Evolutionary conservation across 208 protist species (phyloP), one percentile per base, ranked within the genome.

Genomic region (Trypanosoma scelopori): DNA sequence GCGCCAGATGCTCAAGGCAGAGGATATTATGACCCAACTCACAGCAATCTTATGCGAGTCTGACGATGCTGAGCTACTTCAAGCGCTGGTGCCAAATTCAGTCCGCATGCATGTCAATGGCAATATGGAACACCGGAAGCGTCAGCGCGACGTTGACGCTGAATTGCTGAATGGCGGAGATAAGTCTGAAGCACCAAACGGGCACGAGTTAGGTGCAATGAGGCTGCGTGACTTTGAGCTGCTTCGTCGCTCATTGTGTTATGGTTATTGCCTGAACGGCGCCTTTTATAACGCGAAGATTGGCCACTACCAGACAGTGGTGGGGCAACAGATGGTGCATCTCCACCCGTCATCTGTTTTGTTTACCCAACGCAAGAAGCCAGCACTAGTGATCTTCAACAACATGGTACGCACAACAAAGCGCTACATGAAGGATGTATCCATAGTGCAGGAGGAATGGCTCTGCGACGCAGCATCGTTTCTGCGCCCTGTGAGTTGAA

Each of bases 391-490:
- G 1, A 52, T 97, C 12, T 97, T 94, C 67, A 88, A 91, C 75
- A 92, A 77, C 52, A 83, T 97, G 11, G 87, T 97, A 22, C 84
- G 82, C 27, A 97, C 92, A 7, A 94, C 84, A 20, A 93, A 92
- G 68, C 78, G 82, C 35, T 97, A 93, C 77, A 95, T 97, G 85
- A 92, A 93, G 62, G 87, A 95, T 60, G 80, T 97, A 5, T 87
- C 87, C 0, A 85, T 94, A 16, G 80, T 97, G 37, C 81, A 92
- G 16, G 89, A 97, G 69, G 85, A 95, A 41, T 95, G 88, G 92
- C 77, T 97, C 43, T 77, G 77, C 49, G 89, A 94, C 22, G 87
- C 89, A 11, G 81, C 87, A 11, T 76, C 73, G 0, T 91, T 92
- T 64, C 66, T 92, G 16, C 45, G 49, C 4, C 43, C 81, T 0